Percentiles rank a stretch among this genome's conserved stretches.
These are phyloP conservation scores for Sindora glabra DNA, from an alignment of 306 rosid species.

Conservation along the genomic window DNA sequence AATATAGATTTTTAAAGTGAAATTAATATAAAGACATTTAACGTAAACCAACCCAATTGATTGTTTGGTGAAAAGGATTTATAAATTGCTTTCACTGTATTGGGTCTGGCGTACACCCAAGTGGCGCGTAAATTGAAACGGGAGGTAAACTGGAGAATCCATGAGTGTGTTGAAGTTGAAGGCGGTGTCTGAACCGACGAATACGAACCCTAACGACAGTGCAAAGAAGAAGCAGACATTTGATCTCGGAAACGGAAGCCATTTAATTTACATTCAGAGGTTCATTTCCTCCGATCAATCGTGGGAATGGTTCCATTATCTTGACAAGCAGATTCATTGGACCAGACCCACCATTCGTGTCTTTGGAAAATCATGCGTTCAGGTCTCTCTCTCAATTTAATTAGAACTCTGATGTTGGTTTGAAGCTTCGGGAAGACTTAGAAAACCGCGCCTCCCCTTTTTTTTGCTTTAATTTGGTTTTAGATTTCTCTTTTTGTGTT, in stretches of 20 bases:
- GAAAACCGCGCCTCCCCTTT: background rate
- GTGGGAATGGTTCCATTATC: slow-evolving; percentile 73
- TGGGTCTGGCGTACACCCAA: too few species aligned
- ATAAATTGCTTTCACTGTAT: too few species aligned
- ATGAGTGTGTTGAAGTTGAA: slow-evolving; percentile 52
- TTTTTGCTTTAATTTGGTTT: background rate
- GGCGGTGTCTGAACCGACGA: slow-evolving; percentile 23
- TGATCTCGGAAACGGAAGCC: slow-evolving; percentile 72
- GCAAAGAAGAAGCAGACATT: slow-evolving; percentile 37
- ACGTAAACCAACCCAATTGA: too few species aligned
- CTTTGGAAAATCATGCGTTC: slow-evolving; percentile 58
- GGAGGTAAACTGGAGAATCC: background rate
- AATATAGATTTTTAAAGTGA: too few species aligned
- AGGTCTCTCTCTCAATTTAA: slow-evolving; percentile 33
- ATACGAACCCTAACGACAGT: slow-evolving; percentile 14
- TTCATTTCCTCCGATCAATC: slow-evolving; percentile 47
- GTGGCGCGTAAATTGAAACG: background rate
- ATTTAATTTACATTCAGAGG: slow-evolving; percentile 52
- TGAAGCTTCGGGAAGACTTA: background rate
- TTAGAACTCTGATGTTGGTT: too few species aligned
- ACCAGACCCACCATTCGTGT: slow-evolving; percentile 84
- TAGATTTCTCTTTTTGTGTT: too few species aligned
- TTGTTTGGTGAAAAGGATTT: too few species aligned
- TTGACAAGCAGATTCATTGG: slow-evolving; percentile 65
- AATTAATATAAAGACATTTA: too few species aligned